Conservation (phyloP, 176 grass and related monocot species). For the Hordeum vulgare region MorexV3_pseudomolecules_assembly NC_058524.1:393432564-393433063, state of each 20-base stretch:
- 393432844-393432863: slow-evolving; percentile 50
- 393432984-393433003: no score
- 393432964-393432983: no score
- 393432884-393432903: no score
- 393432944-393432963: no score
- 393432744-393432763: slow-evolving; percentile 49
- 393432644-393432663: no score
- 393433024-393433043: slow-evolving; percentile 57
- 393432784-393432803: slow-evolving; percentile 52
- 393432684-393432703: slow-evolving; percentile 53
- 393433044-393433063: slow-evolving; percentile 15
- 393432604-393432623: no score
- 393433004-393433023: slow-evolving; percentile 46
- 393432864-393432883: no score
- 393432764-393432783: slow-evolving; percentile 46
- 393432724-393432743: slow-evolving; percentile 75
- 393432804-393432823: slow-evolving; percentile 37
- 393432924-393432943: no score
- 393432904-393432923: no score
- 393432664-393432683: slow-evolving; percentile 24
- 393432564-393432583: no score
- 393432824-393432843: slow-evolving; percentile 41
- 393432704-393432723: slow-evolving; percentile 73
- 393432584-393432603: no score
- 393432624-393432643: no score